Percentiles rank a stretch among this genome's conserved stretches.
phyloP scores from a whole-genome alignment of 441 rosid genomes.

The Euphorbia celastroides region DNA sequence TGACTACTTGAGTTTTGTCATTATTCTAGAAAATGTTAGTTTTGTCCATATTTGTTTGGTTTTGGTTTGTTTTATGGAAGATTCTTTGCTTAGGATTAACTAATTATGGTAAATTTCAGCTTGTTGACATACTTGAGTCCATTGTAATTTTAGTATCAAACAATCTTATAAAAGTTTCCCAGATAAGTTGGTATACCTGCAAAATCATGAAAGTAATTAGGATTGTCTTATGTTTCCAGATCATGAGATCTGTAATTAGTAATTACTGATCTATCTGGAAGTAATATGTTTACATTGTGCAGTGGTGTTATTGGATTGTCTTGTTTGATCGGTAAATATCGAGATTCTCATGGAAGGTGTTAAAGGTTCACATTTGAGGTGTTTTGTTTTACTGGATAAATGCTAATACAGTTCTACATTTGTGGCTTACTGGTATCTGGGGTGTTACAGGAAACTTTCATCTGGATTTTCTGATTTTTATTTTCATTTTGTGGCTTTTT shows the following conservation, averaged over 20 bases:
- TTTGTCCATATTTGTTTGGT: neutral
- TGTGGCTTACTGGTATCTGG: too few relatives aligned
- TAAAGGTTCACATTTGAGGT: neutral
- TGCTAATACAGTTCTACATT: too few relatives aligned
- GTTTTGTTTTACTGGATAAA: neutral
- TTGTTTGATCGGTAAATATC: neutral
- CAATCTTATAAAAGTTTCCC: neutral
- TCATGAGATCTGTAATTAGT: neutral
- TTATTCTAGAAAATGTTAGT: neutral
- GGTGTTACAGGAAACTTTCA: neutral
- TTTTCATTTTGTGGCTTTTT: neutral
- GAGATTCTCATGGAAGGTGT: neutral
- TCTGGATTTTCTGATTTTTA: neutral
- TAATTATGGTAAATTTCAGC: neutral
- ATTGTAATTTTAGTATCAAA: neutral
- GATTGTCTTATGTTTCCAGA: neutral
- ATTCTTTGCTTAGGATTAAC: neutral
- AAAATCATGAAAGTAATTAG: neutral
- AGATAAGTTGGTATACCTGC: neutral
- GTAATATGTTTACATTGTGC: neutral
- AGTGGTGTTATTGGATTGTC: neutral
- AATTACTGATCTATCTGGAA: neutral
- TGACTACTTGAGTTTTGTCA: neutral
- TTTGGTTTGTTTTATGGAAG: neutral
- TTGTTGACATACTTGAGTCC: conserved; percentile 4